phyloP scores from a whole-genome alignment of 306 rosid species.

The Glycine soja region DNA sequence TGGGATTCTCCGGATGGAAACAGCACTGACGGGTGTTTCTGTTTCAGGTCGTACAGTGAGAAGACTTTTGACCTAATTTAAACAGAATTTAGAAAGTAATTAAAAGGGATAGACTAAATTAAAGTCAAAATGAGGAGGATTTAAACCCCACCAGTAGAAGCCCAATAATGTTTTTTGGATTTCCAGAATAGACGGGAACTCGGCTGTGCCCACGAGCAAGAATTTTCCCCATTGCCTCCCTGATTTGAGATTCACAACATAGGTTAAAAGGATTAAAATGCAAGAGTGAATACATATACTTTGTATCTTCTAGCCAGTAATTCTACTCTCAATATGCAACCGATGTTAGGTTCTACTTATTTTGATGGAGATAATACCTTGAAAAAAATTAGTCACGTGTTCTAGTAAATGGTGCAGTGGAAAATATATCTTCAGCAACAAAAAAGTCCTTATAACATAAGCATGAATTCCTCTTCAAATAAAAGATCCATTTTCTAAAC shows the following conservation, averaged over 20 bases:
- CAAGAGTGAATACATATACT: not conserved
- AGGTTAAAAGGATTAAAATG: slow-evolving; percentile 5
- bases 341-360: not conserved
- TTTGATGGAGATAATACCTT: slow-evolving; percentile 7
- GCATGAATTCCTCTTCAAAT: slow-evolving; percentile 9
- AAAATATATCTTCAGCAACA: slow-evolving; percentile 35
- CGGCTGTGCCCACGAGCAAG: slow-evolving; percentile 98
- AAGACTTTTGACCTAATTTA: slow-evolving; percentile 87
- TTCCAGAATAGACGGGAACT: slow-evolving; percentile 96
- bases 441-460: not conserved
- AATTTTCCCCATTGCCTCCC: slow-evolving; percentile 99
- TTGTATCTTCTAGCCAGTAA: slow-evolving; percentile 10
- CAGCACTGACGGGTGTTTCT: slow-evolving; percentile 94
- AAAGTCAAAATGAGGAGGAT: slow-evolving; percentile 30
- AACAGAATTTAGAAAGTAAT: slow-evolving; percentile 9
- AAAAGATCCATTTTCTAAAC: slow-evolving; percentile 1
- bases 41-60: slow-evolving; percentile 98
- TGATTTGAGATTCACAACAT: slow-evolving; percentile 50
- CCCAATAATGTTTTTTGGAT: slow-evolving; percentile 88
- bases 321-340: slow-evolving; percentile 23
- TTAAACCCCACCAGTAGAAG: slow-evolving; percentile 77
- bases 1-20: slow-evolving; percentile 92
- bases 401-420: slow-evolving; percentile 19
- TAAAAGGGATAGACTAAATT: not conserved
- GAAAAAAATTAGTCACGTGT: slow-evolving; percentile 16